A percentile compares a stretch with the other conserved stretches of the same genome.
phyloP scores from a whole-genome alignment of 2,329 filamentous ascomycete genomes.

The Talaromyces marneffei region DNA sequence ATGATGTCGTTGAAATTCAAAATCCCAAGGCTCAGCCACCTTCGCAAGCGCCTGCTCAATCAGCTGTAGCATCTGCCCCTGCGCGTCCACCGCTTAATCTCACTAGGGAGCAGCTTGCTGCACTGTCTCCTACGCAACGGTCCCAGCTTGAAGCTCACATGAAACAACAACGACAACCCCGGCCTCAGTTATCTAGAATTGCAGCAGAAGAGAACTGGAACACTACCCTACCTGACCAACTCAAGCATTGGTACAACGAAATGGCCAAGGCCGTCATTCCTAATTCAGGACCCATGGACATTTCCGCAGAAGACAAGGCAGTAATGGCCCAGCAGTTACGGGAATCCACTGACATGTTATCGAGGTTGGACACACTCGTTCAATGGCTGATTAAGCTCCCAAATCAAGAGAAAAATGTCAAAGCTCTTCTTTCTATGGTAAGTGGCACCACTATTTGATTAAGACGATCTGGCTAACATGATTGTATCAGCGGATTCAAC shows the following conservation, averaged over 20 bases:
- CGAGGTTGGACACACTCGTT: conserved; percentile 39
- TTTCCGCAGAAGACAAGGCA: conserved; percentile 36
- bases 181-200: conserved; percentile 28
- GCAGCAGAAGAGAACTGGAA: conserved; percentile 34
- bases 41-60: conserved; percentile 19
- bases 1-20: conserved; percentile 43
- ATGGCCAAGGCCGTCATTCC: conserved; percentile 28
- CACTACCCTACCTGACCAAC: conserved; percentile 35
- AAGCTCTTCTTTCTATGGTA: conserved; percentile 36
- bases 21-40: conserved; percentile 31
- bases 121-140: conserved; percentile 40
- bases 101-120: conserved; percentile 33
- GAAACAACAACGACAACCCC: conserved; percentile 27
- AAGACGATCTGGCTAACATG: not conserved
- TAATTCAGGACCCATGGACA: conserved; percentile 25
- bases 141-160: conserved; percentile 32
- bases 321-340: conserved; percentile 37
- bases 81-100: conserved; percentile 21
- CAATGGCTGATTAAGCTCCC: conserved; percentile 35
- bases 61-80: conserved; percentile 20
- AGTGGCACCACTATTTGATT: conserved; percentile 15
- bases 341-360: conserved; percentile 38
- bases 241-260: conserved; percentile 36
- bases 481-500: conserved; percentile 33
- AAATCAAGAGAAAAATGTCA: conserved; percentile 36